Percentiles rank a stretch among this genome's conserved stretches.
phyloP scores from a whole-genome alignment of 768 basidiomycete species.

The Amanita rubescens region DNA sequence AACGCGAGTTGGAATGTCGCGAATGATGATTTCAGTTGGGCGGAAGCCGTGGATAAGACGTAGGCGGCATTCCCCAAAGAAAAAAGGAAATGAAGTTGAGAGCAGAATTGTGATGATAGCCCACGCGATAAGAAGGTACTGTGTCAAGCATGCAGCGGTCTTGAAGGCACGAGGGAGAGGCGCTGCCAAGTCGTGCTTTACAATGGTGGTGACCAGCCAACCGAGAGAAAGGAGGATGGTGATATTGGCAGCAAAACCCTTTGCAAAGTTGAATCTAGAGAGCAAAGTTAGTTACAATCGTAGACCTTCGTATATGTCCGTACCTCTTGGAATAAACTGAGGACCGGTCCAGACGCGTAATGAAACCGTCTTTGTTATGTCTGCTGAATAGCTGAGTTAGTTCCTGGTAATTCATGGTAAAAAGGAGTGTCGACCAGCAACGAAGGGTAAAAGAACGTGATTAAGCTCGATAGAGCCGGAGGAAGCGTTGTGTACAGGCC shows the following conservation, averaged over 20 bases:
- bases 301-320: background rate
- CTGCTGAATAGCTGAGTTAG: constrained; percentile 16
- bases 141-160: constrained; percentile 19
- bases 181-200: constrained; percentile 14
- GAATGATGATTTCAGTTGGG: constrained; percentile 18
- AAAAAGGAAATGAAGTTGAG: constrained; percentile 25
- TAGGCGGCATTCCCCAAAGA: constrained; percentile 26
- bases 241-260: constrained; percentile 20
- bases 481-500: too few relatives aligned
- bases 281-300: background rate
- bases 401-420: constrained; percentile 7
- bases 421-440: background rate
- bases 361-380: constrained; percentile 23
- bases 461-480: background rate
- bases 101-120: constrained; percentile 20
- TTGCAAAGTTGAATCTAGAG: constrained; percentile 18
- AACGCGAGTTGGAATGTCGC: background rate
- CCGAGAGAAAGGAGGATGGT: constrained; percentile 15
- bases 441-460: background rate
- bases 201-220: constrained; percentile 13
- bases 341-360: constrained; percentile 23
- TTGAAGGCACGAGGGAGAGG: constrained; percentile 14
- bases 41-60: constrained; percentile 23
- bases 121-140: constrained; percentile 19
- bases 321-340: constrained; percentile 18